These are phyloP conservation scores for Chaetoscypha palmicola DNA, from an alignment of 2,329 filamentous ascomycete genomes.

Conservation along the genomic window DNA sequence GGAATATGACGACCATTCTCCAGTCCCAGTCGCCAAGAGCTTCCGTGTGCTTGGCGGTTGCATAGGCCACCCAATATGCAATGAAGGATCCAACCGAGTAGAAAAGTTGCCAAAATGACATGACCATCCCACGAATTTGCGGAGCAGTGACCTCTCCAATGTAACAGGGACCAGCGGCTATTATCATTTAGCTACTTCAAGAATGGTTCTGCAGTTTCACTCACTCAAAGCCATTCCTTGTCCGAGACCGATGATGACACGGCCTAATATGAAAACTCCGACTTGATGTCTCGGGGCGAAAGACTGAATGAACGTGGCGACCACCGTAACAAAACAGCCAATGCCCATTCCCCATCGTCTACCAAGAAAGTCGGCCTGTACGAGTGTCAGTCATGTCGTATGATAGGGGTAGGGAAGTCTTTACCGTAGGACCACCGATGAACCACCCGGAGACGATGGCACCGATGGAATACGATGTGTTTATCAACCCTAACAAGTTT, in stretches of 20 bases:
- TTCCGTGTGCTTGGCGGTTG: constrained; percentile 17
- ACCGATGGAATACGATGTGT: constrained; percentile 65
- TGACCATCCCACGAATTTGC: constrained; percentile 58
- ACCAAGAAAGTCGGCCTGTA: constrained; percentile 41
- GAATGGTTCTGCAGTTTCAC: constrained; percentile 16
- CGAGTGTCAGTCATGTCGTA: background rate
- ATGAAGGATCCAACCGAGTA: constrained; percentile 41
- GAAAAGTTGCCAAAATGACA: constrained; percentile 64
- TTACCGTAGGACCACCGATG: constrained; percentile 48
- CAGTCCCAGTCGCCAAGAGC: constrained; percentile 60
- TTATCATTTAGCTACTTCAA: constrained; percentile 5
- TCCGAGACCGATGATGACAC: constrained; percentile 62
- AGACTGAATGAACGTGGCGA: constrained; percentile 62
- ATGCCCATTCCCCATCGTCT: constrained; percentile 54
- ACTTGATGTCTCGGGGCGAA: constrained; percentile 55
- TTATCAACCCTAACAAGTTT: constrained; percentile 49
- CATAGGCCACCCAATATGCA: constrained; percentile 25
- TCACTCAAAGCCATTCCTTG: constrained; percentile 59
- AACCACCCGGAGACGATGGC: constrained; percentile 66
- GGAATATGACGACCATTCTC: constrained; percentile 67
- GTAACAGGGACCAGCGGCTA: constrained; percentile 61
- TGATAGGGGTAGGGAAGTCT: background rate
- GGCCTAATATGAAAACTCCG: constrained; percentile 60
- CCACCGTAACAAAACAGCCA: constrained; percentile 57
- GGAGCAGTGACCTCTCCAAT: constrained; percentile 61